Percentiles rank a stretch among this genome's conserved stretches.
Evolutionary conservation across 345 rosid genomes (phyloP).

Genomic region (Eucalyptus leucophloia): DNA sequence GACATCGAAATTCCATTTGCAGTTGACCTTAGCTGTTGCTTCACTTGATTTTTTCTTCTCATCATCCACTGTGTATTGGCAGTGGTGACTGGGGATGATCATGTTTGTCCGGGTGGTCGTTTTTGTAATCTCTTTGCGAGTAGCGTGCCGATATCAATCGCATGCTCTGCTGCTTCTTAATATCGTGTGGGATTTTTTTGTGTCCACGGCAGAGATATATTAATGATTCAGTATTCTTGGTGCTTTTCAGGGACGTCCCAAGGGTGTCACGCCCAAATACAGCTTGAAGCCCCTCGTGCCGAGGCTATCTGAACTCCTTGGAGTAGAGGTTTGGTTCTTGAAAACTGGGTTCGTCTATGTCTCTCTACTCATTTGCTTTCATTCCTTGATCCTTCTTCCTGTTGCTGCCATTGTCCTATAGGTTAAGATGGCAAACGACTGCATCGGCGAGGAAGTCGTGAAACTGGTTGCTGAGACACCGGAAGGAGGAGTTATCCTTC

Average conservation of each 20-base stretch:
- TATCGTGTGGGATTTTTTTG: neutral
- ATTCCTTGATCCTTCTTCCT: neutral
- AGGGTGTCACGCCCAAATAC: slow-evolving; percentile 91
- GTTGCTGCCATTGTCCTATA: neutral
- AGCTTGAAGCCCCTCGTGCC: slow-evolving; percentile 95
- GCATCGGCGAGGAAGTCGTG: slow-evolving; percentile 73
- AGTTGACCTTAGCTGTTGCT: neutral
- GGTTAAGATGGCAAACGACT: slow-evolving; percentile 84
- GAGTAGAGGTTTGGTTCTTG: slow-evolving; percentile 38
- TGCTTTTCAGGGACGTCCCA: slow-evolving; percentile 80
- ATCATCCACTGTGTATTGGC: neutral
- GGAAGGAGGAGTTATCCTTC: slow-evolving; percentile 71
- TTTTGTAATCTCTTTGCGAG: neutral
- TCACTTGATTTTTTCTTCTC: neutral
- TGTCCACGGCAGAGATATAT: neutral
- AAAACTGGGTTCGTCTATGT: neutral
- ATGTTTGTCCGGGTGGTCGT: neutral
- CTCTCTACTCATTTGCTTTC: neutral
- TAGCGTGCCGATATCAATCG: neutral
- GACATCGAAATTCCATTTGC: neutral
- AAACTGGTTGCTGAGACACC: slow-evolving; percentile 56
- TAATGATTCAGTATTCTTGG: neutral
- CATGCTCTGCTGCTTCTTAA: neutral
- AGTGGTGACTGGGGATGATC: neutral
- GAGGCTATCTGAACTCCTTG: slow-evolving; percentile 82